These are phyloP conservation scores for Paecilomyces formosus DNA, from an alignment of 2,329 filamentous ascomycete genomes.

Conservation along the genomic window DNA sequence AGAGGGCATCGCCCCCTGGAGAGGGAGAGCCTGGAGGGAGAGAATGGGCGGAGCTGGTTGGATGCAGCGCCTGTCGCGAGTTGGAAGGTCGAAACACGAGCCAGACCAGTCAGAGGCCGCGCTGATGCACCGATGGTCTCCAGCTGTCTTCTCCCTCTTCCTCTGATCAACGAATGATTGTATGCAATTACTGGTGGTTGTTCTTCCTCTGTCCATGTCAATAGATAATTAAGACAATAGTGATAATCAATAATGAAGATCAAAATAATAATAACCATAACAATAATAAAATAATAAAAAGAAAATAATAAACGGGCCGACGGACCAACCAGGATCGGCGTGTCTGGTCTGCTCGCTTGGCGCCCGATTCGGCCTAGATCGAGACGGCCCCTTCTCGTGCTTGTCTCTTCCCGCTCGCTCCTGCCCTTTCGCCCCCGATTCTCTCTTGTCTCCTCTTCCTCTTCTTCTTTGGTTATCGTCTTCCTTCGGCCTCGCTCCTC, in stretches of 20 bases:
- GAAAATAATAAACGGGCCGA: neutral
- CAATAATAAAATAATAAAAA: no score
- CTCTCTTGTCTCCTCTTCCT: conserved; percentile 12
- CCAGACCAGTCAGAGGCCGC: neutral
- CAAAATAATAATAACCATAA: no score
- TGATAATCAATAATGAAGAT: no score
- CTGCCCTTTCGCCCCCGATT: conserved; percentile 7
- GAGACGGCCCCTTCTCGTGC: conserved; percentile 6
- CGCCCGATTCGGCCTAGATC: neutral
- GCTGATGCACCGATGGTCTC: no score
- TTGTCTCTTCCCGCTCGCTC: no score
- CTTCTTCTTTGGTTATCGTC: conserved; percentile 14
- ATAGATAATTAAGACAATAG: no score
- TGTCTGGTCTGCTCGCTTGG: conserved; percentile 6
- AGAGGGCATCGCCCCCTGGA: no score
- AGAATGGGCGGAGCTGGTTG: conserved; percentile 1
- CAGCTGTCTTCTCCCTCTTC: no score
- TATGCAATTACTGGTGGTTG: no score
- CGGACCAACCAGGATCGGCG: conserved; percentile 9
- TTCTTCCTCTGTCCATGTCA: no score
- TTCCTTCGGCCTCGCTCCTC: conserved; percentile 22
- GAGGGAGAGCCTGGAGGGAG: neutral
- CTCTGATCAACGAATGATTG: no score
- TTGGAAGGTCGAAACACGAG: neutral
- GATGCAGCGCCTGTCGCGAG: conserved; percentile 7